A percentile compares a stretch with the other conserved stretches of the same genome.
These are phyloP conservation scores for Prunus campanulata DNA, from an alignment of 306 rosid species.

Conservation along the genomic window DNA sequence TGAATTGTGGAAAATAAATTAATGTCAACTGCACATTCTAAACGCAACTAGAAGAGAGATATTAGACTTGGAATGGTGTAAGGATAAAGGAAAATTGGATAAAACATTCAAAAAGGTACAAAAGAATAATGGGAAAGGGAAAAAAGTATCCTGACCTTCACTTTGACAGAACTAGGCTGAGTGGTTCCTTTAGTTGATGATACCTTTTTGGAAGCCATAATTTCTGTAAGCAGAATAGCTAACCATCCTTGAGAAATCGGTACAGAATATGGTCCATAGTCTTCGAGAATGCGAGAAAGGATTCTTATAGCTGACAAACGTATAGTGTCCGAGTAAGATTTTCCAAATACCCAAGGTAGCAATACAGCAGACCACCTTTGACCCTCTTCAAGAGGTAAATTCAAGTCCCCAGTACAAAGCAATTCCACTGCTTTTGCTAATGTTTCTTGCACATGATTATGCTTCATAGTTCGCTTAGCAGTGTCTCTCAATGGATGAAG, in stretches of 20 bases:
- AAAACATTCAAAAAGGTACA: not conserved
- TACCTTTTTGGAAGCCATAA: conserved; percentile 49
- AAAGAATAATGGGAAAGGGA: not conserved
- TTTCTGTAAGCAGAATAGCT: conserved; percentile 66
- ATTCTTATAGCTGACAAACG: conserved; percentile 70
- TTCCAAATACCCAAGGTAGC: conserved; percentile 80
- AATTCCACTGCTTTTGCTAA: conserved; percentile 79
- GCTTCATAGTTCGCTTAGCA: conserved; percentile 57
- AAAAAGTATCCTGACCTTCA: conserved; percentile 57
- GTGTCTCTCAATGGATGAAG: conserved; percentile 78
- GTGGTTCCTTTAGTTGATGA: conserved; percentile 54
- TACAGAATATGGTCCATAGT: conserved; percentile 64
- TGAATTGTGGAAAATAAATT: not conserved
- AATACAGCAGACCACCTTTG: conserved; percentile 91
- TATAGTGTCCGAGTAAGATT: conserved; percentile 60
- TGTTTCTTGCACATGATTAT: conserved; percentile 76
- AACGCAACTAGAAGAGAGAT: conserved; percentile 8
- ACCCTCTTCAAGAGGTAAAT: conserved; percentile 81
- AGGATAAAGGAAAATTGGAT: conserved; percentile 11
- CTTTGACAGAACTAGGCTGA: conserved; percentile 62
- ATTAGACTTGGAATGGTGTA: conserved; percentile 10
- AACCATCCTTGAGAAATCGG: conserved; percentile 95
- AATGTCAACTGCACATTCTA: not conserved
- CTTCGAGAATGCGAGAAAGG: conserved; percentile 72
- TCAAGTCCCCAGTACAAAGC: conserved; percentile 57